Conservation (phyloP, 73 alveolate genomes). For the Paramecium primaurelia region DNA sequence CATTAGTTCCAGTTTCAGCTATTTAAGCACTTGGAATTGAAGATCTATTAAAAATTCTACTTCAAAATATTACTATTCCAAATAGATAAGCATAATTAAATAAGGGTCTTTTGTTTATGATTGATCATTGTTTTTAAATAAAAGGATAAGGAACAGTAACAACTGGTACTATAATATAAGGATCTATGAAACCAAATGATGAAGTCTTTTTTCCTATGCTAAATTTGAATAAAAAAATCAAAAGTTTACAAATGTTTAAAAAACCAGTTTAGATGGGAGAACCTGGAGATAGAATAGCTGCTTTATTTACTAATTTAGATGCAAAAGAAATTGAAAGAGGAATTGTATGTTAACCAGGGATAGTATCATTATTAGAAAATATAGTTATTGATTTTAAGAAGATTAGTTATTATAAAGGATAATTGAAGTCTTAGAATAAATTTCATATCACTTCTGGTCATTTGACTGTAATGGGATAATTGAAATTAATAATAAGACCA, state of each 20-base stretch:
- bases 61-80: conserved; percentile 63
- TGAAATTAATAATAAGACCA: conserved; percentile 61
- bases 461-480: conserved; percentile 79
- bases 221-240: conserved; percentile 78
- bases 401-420: conserved; percentile 86
- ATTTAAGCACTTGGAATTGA: conserved; percentile 69
- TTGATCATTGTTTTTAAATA: conserved; percentile 98
- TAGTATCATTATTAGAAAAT: conserved; percentile 48
- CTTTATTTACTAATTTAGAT: conserved; percentile 89
- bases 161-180: conserved; percentile 98
- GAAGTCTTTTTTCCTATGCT: conserved; percentile 85
- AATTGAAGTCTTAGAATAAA: conserved; percentile 79
- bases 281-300: conserved; percentile 97
- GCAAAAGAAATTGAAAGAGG: conserved; percentile 92
- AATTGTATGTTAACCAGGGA: conserved; percentile 83
- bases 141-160: conserved; percentile 99
- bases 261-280: conserved; percentile 86
- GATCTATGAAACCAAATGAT: conserved; percentile 86
- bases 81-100: conserved; percentile 63
- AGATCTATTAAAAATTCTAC: conserved; percentile 59
- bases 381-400: conserved; percentile 71
- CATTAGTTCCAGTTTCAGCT: conserved; percentile 91
- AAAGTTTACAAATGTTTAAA: conserved; percentile 92
- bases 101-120: conserved; percentile 80
- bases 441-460: conserved; percentile 88